Evolutionary conservation across 768 basidiomycete species (phyloP).

Genomic region (Rhizopogon vulgaris): DNA sequence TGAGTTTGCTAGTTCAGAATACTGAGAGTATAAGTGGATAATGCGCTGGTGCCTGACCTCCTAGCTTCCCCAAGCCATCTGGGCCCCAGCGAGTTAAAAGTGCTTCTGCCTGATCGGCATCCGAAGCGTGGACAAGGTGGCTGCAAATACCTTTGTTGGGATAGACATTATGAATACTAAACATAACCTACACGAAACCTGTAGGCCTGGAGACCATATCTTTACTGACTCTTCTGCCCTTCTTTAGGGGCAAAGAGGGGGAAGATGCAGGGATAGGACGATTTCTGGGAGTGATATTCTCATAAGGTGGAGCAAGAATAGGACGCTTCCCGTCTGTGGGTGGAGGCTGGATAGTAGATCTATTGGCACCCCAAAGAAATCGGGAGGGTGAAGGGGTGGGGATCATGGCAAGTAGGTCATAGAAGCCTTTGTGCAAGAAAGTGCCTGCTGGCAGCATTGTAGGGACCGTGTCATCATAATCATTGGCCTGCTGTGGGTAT

Average conservation of each 20-base stretch:
- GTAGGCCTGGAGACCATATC: constrained; percentile 85
- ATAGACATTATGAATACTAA: constrained; percentile 12
- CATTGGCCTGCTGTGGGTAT: constrained; percentile 31
- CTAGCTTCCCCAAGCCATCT: constrained; percentile 83
- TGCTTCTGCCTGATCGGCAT: constrained; percentile 84
- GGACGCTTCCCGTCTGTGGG: constrained; percentile 30
- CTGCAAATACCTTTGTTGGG: constrained; percentile 31
- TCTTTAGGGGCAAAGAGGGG: constrained; percentile 32
- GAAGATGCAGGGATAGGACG: constrained; percentile 15
- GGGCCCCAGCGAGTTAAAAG: constrained; percentile 84
- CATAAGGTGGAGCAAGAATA: constrained; percentile 65
- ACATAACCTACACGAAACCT: constrained; percentile 69
- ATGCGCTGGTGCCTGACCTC: constrained; percentile 46
- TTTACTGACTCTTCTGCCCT: constrained; percentile 69
- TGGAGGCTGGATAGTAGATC: constrained; percentile 24
- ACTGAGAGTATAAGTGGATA: constrained; percentile 11
- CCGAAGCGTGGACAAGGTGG: constrained; percentile 87
- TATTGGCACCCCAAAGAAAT: constrained; percentile 44
- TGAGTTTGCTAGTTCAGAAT: constrained; percentile 28
- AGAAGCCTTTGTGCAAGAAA: constrained; percentile 85
- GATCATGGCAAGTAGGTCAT: constrained; percentile 76
- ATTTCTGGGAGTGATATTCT: constrained; percentile 36
- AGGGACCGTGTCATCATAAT: constrained; percentile 36
- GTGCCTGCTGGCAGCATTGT: constrained; percentile 60
- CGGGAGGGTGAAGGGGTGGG: constrained; percentile 65